Evolutionary conservation across 2,329 filamentous ascomycete species (phyloP).

Genomic region (Colletotrichum lupini): DNA sequence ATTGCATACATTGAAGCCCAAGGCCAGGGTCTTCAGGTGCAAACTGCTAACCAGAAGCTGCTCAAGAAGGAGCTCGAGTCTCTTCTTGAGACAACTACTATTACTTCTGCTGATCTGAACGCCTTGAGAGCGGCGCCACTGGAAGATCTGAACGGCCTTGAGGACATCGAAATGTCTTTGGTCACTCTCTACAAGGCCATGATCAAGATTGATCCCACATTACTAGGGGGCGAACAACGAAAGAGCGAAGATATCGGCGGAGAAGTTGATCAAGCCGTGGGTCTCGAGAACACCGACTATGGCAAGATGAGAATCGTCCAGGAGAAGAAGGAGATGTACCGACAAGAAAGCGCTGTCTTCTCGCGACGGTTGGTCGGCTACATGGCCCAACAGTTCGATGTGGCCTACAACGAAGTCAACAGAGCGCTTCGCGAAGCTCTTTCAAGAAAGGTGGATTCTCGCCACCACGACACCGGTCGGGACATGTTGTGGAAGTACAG

Average conservation of each 20-base stretch:
- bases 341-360: conserved; percentile 79
- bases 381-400: conserved; percentile 83
- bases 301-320: conserved; percentile 93
- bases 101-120: conserved; percentile 80
- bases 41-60: conserved; percentile 95
- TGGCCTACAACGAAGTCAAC: conserved; percentile 77
- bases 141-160: conserved; percentile 75
- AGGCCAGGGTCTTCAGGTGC: conserved; percentile 94
- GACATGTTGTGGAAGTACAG: conserved; percentile 88
- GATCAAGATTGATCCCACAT: conserved; percentile 88
- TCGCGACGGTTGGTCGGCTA: conserved; percentile 83
- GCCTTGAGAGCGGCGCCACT: conserved; percentile 80
- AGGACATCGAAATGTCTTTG: conserved; percentile 81
- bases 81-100: conserved; percentile 90
- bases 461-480: conserved; percentile 77
- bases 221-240: conserved; percentile 64
- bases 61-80: conserved; percentile 90
- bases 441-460: conserved; percentile 75
- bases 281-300: conserved; percentile 71
- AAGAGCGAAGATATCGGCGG: conserved; percentile 61
- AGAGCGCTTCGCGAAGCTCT: conserved; percentile 70
- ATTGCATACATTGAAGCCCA: conserved; percentile 98
- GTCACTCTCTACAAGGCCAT: conserved; percentile 91
- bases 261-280: conserved; percentile 52
- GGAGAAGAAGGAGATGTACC: conserved; percentile 93